Base-by-base conservation (phyloP, 1,284 basidiomycete species). In the Ustilago hordei region DNA sequence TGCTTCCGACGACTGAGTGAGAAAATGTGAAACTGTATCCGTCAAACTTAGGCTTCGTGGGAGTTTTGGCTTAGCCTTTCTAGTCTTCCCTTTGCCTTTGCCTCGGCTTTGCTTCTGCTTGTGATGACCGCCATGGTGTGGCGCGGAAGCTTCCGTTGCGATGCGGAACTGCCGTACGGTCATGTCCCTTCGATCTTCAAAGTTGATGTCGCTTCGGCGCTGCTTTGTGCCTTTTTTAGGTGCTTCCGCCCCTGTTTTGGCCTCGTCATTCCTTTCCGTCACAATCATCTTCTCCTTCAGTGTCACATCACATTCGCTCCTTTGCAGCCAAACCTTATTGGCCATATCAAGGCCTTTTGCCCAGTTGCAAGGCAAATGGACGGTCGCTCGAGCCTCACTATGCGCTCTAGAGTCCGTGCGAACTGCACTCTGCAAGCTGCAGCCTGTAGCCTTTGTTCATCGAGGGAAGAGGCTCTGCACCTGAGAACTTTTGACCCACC, bases 1-100 rank as follows among this genome's bases (percentile, higher is more conserved):
- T 55, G 55, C 19, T 52, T 71, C 69, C 69, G 69, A 66, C 13
- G 36, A 54, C 35, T 34, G 41, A 60, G n/a, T 50, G 48, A 13
- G 28, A 32, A 45, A 45, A 11, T 28, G 45, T 48, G 57, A 60
- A 57, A n/a, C 23, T 57, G 41, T 60, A 38, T 28, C 57, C 41
- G 57, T 31, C 34, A 13, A 12, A 38, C 43, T 59, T 59, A 66
- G 35, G 39, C 50, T 71, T 62, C 60, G 59, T 71, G 66, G 60
- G 60, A 69, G 53, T 12, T 52, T 58, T 45, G 19, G 45, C 47
- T 54, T 58, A 69, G 59, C 31, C 41, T 48, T 64, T 32, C 8
- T 19, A 13, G 31, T 28, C 31, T 53, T 39, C n/a, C 34, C 28
- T 17, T 53, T n/a, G 52, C 50, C 31, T 39, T 41, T 43, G 39